A percentile compares a stretch with the other conserved stretches of the same genome.
Evolutionary conservation across 768 basidiomycete species (phyloP).

Genomic region (Naganishia kalamii): DNA sequence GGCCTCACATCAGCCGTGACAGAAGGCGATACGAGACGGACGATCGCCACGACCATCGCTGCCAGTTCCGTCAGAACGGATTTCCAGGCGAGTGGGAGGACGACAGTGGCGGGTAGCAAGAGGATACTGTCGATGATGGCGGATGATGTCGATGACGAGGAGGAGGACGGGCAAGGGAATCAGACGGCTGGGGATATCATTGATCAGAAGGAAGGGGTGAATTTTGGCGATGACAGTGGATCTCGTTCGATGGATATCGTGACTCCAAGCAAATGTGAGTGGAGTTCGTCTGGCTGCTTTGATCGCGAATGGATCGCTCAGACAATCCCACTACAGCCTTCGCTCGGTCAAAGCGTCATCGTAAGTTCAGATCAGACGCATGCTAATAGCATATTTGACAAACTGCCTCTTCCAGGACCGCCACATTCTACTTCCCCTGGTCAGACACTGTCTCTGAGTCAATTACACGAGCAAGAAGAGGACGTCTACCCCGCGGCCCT

Average conservation of each 20-base stretch:
- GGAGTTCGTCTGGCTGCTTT: not conserved
- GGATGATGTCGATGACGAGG: constrained; percentile 4
- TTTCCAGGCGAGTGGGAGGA: not conserved
- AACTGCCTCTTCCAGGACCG: not conserved
- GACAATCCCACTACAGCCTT: constrained; percentile 6
- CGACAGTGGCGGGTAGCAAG: not conserved
- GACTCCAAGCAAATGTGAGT: constrained; percentile 9
- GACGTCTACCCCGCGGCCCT: constrained; percentile 2
- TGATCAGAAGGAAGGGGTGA: not conserved
- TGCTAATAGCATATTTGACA: not conserved
- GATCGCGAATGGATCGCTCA: no score
- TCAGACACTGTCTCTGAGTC: constrained; percentile 1
- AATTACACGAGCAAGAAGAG: constrained; percentile 4
- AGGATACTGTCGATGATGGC: constrained; percentile 5
- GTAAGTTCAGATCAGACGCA: not conserved
- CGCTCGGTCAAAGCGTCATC: constrained; percentile 7
- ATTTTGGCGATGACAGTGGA: constrained; percentile 11
- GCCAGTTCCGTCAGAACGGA: constrained; percentile 3
- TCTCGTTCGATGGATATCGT: constrained; percentile 15
- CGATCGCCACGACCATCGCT: not conserved
- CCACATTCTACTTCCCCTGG: constrained; percentile 9
- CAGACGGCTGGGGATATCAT: not conserved
- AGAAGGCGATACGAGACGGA: not conserved
- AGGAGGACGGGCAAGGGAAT: not conserved
- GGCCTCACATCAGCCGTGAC: not conserved